Percentiles rank a stretch among this genome's conserved stretches.
phyloP scores from a whole-genome alignment of 208 protist genomes.

The Acanthamoeba polyphaga region DNA sequence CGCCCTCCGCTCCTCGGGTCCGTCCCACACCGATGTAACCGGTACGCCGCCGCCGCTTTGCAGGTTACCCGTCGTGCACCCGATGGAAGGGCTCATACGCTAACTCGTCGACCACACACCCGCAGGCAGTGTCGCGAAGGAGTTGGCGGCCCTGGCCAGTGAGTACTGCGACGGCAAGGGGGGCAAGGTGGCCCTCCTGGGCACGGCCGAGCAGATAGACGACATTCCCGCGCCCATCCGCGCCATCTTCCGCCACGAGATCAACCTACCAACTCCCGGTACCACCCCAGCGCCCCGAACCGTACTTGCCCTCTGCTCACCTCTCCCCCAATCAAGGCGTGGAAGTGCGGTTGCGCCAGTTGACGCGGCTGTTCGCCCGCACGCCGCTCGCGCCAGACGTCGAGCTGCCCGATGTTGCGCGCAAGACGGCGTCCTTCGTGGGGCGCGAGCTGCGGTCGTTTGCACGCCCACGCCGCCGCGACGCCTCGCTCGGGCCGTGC shows the following conservation, averaged over 20 bases:
- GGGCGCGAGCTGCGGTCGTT: slow-evolving; percentile 72
- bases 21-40: background rate
- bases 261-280: slow-evolving; percentile 76
- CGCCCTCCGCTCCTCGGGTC: slow-evolving; percentile 24
- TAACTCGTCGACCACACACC: background rate
- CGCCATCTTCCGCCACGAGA: slow-evolving; percentile 84
- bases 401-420: slow-evolving; percentile 76
- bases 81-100: background rate
- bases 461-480: slow-evolving; percentile 64
- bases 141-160: background rate
- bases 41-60: background rate
- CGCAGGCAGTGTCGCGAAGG: background rate
- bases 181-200: slow-evolving; percentile 35
- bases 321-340: background rate
- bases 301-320: background rate
- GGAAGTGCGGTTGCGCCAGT: slow-evolving; percentile 75
- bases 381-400: slow-evolving; percentile 74
- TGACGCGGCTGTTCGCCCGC: slow-evolving; percentile 68
- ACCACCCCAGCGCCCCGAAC: background rate
- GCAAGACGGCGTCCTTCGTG: slow-evolving; percentile 83
- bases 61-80: no score
- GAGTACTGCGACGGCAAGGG: slow-evolving; percentile 43
- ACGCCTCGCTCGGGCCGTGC: background rate
- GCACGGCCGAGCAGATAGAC: slow-evolving; percentile 75
- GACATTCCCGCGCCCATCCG: slow-evolving; percentile 81